phyloP scores from a whole-genome alignment of 176 grass and related monocot species.

The Juncus effusus region DNA sequence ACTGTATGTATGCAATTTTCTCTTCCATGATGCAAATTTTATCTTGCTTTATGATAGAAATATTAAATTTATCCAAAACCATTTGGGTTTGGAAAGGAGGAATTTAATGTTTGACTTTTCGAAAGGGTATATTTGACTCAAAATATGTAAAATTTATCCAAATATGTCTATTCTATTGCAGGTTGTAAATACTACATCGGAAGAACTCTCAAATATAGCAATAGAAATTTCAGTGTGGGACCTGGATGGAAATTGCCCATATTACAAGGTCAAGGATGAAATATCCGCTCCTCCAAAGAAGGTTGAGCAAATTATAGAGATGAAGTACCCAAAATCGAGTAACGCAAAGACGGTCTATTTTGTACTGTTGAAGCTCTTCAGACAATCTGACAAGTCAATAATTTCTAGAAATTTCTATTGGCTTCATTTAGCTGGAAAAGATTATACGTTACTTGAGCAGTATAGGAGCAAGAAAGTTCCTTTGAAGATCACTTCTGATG shows the following conservation, averaged over 20 bases:
- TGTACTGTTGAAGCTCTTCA: conserved; percentile 82
- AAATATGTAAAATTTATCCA: too few species aligned
- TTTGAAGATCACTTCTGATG: conserved; percentile 50
- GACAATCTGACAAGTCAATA: conserved; percentile 45
- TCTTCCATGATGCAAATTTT: too few species aligned
- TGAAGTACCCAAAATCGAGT: conserved; percentile 76
- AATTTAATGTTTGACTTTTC: too few species aligned
- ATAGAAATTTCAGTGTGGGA: conserved; percentile 90
- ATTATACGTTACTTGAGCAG: conserved; percentile 65
- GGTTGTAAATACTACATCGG: conserved; percentile 80
- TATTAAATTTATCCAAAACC: too few species aligned
- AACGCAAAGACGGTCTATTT: conserved; percentile 79
- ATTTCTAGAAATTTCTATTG: conserved; percentile 95
- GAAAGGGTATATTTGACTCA: too few species aligned
- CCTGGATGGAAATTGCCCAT: conserved; percentile 59
- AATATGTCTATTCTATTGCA: conserved; percentile 17
- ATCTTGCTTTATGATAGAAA: too few species aligned
- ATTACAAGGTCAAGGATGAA: conserved; percentile 73
- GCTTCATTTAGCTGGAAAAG: conserved; percentile 72
- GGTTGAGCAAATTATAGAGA: conserved; percentile 56
- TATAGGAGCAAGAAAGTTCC: conserved; percentile 63
- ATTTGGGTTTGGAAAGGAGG: too few species aligned
- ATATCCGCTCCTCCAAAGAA: conserved; percentile 54
- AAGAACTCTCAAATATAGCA: conserved; percentile 55
- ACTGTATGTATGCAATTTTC: too few species aligned